Conservation (phyloP, 345 rosid genomes). For the Erodium maritimum region DNA sequence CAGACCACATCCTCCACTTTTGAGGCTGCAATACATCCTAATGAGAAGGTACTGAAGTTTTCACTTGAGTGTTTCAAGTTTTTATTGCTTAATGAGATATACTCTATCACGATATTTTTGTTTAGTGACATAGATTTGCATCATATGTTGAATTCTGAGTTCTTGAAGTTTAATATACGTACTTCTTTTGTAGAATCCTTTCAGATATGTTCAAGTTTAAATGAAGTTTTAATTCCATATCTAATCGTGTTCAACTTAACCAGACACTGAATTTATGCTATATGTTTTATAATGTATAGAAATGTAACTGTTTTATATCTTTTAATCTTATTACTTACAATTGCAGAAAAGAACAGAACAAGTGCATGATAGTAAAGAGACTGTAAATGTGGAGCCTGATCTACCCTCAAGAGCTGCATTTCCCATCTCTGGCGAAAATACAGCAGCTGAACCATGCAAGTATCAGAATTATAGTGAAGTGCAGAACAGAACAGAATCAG, state of each 20-base stretch:
- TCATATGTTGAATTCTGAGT: no score
- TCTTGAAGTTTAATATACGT: no score
- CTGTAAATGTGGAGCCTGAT: not conserved
- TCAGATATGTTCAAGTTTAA: not conserved
- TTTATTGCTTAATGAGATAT: no score
- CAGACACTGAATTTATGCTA: not conserved
- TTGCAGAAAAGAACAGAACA: not conserved
- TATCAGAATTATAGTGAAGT: not conserved
- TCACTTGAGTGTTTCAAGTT: no score
- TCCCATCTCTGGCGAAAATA: not conserved
- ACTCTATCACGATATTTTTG: no score
- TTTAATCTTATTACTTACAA: not conserved
- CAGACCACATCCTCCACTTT: slow-evolving; percentile 31
- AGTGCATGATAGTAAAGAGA: not conserved
- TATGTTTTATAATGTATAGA: not conserved
- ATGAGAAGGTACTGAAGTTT: slow-evolving; percentile 31
- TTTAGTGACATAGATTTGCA: no score
- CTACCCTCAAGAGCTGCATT: not conserved
- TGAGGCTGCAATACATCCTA: slow-evolving; percentile 22
- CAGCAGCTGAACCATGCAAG: not conserved
- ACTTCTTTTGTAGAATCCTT: not conserved
- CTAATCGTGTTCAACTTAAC: not conserved
- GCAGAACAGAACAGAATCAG: not conserved
- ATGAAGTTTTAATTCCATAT: no score
- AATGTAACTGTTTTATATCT: not conserved